Conservation (phyloP, 306 rosid genomes). For the Rosa persica region DNA sequence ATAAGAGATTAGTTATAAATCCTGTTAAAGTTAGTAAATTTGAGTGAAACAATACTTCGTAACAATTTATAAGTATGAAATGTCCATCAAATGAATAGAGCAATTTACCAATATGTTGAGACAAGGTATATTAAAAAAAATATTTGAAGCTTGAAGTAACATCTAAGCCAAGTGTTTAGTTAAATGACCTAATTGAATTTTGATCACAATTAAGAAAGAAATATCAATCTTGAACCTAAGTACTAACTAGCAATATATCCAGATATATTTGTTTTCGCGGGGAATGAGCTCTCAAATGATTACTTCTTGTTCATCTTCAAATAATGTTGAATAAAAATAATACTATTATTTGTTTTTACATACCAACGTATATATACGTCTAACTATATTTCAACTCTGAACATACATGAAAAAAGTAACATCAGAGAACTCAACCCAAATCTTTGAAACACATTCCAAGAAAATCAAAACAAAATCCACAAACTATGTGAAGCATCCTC, state of each 20-base stretch:
- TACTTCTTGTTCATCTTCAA: too few species aligned
- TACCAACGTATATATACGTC: neutral
- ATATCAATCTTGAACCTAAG: neutral
- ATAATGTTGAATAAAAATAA: neutral
- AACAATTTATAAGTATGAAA: neutral
- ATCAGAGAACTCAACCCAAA: neutral
- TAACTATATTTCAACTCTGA: neutral
- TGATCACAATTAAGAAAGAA: neutral
- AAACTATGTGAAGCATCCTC: slow-evolving; percentile 2
- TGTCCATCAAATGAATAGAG: neutral
- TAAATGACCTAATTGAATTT: too few species aligned
- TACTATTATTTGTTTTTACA: neutral
- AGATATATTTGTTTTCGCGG: too few species aligned
- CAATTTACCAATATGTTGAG: neutral
- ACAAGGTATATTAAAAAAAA: neutral
- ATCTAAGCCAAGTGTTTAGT: too few species aligned
- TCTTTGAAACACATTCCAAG: neutral
- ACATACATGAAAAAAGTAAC: neutral
- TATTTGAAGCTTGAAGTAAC: too few species aligned
- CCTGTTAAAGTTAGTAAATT: neutral
- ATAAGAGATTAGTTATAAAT: neutral
- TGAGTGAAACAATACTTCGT: neutral
- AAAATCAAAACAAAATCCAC: slow-evolving; percentile 4
- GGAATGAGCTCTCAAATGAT: too few species aligned
- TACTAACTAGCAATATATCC: neutral